Evolutionary conservation across 2,329 filamentous ascomycete species (phyloP).

Genomic region (Nigrograna mackinnonii): DNA sequence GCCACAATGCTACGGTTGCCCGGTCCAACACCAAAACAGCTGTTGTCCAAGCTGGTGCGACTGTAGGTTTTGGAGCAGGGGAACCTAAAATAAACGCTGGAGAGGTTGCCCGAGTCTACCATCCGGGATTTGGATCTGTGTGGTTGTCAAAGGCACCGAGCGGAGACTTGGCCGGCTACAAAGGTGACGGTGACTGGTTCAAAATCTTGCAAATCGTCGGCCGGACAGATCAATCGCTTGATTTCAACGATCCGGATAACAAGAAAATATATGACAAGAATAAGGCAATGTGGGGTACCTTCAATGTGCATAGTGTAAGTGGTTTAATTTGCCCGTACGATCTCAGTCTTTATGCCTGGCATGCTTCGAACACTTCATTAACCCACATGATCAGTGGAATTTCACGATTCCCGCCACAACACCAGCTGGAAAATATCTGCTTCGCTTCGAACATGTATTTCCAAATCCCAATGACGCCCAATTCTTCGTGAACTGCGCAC

Average conservation of each 20-base stretch:
- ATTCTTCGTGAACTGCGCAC: conserved; percentile 1
- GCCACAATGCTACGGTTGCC: conserved; percentile 10
- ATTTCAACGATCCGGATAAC: neutral
- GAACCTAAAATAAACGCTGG: neutral
- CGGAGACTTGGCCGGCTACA: conserved; percentile 1
- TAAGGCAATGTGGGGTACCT: conserved; percentile 2
- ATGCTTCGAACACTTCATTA: too few species aligned
- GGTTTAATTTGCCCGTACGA: neutral
- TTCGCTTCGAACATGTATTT: conserved; percentile 2
- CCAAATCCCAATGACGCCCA: neutral
- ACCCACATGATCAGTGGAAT: conserved; percentile 1
- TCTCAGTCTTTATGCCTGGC: too few species aligned
- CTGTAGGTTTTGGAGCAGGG: conserved; percentile 9
- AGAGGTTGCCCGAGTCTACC: conserved; percentile 1
- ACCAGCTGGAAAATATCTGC: conserved; percentile 2
- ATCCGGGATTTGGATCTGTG: conserved; percentile 4
- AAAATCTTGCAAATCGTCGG: neutral
- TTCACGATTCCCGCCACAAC: conserved; percentile 1
- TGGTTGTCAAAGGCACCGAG: conserved; percentile 1
- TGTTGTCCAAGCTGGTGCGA: conserved; percentile 7
- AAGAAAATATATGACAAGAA: neutral
- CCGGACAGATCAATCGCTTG: neutral
- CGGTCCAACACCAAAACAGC: conserved; percentile 9
- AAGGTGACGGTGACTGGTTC: conserved; percentile 5
- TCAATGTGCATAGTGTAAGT: conserved; percentile 1